Conservation (phyloP, 495 filamentous ascomycete species). For the Talaromyces adpressus region DNA sequence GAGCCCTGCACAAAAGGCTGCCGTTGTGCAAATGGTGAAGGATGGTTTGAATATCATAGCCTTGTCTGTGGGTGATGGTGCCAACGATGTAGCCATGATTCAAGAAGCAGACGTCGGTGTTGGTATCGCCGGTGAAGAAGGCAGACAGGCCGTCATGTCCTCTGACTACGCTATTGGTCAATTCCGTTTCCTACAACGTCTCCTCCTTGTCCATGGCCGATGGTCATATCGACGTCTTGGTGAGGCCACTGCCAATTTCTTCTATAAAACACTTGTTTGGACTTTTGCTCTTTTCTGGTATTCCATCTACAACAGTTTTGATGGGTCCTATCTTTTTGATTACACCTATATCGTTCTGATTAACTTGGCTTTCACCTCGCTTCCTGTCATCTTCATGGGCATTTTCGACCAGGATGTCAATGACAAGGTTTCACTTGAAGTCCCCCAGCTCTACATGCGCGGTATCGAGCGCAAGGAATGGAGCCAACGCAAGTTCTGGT, state of each 20-base stretch:
- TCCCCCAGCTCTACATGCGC: conserved; percentile 90
- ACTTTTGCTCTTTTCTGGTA: conserved; percentile 98
- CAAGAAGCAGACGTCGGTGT: conserved; percentile 98
- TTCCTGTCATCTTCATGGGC: conserved; percentile 93
- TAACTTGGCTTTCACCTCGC: conserved; percentile 94
- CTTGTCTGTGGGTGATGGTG: conserved; percentile 91
- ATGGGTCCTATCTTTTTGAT: conserved; percentile 93
- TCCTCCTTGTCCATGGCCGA: conserved; percentile 90
- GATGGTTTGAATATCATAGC: conserved; percentile 94
- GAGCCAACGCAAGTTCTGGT: conserved; percentile 98
- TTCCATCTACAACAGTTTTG: conserved; percentile 90
- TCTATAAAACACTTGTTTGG: conserved; percentile 99
- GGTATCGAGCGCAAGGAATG: conserved; percentile 97
- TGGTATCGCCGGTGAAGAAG: conserved; percentile 96
- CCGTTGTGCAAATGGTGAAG: conserved; percentile 96
- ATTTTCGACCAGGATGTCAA: conserved; percentile 96
- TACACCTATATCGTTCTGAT: conserved; percentile 95
- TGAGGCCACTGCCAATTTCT: conserved; percentile 97
- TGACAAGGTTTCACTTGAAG: conserved; percentile 86
- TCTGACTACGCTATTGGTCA: conserved; percentile 98
- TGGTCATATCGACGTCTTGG: conserved; percentile 93
- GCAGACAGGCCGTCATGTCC: conserved; percentile 95
- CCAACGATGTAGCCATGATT: conserved; percentile 99
- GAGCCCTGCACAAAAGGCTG: conserved; percentile 92
- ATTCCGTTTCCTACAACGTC: conserved; percentile 86